Evolutionary conservation across 371 early-diverging fungal genomes (phyloP).

Genomic region (Blastocladiella emersonii): DNA sequence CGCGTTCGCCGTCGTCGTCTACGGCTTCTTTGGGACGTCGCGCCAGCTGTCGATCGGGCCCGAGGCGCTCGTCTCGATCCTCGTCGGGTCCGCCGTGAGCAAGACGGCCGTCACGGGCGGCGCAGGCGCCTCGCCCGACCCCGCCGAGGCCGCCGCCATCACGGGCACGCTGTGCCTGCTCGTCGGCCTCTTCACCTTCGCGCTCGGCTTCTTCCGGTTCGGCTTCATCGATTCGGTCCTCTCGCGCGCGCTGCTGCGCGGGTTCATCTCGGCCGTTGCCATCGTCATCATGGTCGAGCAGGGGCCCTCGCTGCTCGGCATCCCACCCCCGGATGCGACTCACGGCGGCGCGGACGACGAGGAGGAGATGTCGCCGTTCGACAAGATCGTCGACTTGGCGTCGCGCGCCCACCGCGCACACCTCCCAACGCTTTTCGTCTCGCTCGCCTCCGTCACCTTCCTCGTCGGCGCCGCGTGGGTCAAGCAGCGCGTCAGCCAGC

Average conservation of each 20-base stretch:
- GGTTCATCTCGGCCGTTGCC: constrained; percentile 86
- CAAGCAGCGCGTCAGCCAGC: constrained; percentile 35
- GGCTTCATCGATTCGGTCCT: constrained; percentile 91
- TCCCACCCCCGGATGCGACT: not conserved
- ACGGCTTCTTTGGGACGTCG: constrained; percentile 80
- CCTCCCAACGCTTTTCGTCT: constrained; percentile 46
- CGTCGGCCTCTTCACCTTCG: constrained; percentile 77
- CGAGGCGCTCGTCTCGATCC: constrained; percentile 76
- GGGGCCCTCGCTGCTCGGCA: constrained; percentile 57
- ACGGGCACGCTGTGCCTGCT: constrained; percentile 63
- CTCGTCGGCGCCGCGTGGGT: constrained; percentile 37
- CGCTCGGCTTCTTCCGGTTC: constrained; percentile 79
- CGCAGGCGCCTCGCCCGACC: constrained; percentile 11
- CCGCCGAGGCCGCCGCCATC: constrained; percentile 15
- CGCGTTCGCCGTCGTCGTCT: constrained; percentile 68
- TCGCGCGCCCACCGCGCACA: constrained; percentile 41
- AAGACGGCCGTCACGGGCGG: not conserved
- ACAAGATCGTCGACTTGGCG: constrained; percentile 45
- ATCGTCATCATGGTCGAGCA: constrained; percentile 78
- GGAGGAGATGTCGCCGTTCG: constrained; percentile 55
- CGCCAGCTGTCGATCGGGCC: constrained; percentile 87
- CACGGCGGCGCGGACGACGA: constrained; percentile 24
- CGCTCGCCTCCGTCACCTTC: constrained; percentile 48
- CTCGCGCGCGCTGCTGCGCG: constrained; percentile 74
- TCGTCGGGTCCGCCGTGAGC: constrained; percentile 60